Base-by-base conservation (phyloP, 2,329 filamentous ascomycete species). In the Colletotrichum sp. region DNA sequence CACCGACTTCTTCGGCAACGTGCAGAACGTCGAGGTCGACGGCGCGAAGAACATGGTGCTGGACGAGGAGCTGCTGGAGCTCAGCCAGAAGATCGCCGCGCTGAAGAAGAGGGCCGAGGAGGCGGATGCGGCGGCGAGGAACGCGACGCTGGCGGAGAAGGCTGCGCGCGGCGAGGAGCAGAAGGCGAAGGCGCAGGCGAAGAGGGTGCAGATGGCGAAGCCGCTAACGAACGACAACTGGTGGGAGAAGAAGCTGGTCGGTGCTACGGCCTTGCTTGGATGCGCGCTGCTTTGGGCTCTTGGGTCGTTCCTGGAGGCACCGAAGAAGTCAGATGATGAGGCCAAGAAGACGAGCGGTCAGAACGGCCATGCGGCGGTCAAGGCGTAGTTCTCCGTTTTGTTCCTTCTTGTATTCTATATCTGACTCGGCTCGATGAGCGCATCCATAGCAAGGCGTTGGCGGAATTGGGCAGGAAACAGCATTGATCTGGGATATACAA, bases 1-100 rank as follows among this genome's bases (percentile, higher is more conserved):
- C 55, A 97, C 98, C 80, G 97, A 99, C 83, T 99, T 99, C 86
- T 98, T 99, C 78, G 97, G 97, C 28, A 99, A 98, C 83, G 96
- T 98, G 16, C 97, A 99, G 84, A 98, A 96, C 79, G 96, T 99
- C 5, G 97, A 98, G 85, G 92, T 98, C 5, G 95, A 97, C 78
- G 89, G 89, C 30, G 87, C 88, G 60, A 88, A 90, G 74, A 90
- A 89, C 75, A 85, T 87, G 70, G 90, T 86, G 48, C 89, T 92
- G 61, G 92, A 93, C 66, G 93, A 96, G 79, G 96, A 98, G 80
- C 85, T 98, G 76, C 86, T 94, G 39, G 91, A 93, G n/a, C 89
- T 98, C 64, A 94, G 94, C 81, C 90, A 88, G 85, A 92, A 90
- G 48, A 93, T 94, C 79, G 88, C 90, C 4, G 85, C 88, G 76